phyloP scores from a whole-genome alignment of 371 early-diverging fungal genomes.

The Actinomucor elegans region DNA sequence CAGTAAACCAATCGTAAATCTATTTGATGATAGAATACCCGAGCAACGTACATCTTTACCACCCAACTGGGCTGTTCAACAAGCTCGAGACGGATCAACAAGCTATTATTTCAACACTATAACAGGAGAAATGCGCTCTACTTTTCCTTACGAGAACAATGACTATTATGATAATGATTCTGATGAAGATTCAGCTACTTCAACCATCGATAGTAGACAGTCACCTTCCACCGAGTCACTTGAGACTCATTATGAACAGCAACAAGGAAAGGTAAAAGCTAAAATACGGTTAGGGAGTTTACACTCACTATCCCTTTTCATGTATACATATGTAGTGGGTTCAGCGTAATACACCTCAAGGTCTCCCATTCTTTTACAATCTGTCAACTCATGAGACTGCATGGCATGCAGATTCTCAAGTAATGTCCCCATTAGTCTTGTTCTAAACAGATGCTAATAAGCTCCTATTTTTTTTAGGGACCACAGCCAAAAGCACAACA shows the following conservation, averaged over 20 bases:
- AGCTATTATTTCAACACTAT: slow-evolving; percentile 45
- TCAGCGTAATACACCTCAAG: slow-evolving; percentile 52
- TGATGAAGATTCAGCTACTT: slow-evolving; percentile 16
- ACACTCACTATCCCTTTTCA: background rate
- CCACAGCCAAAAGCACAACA: background rate
- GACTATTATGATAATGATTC: slow-evolving; percentile 10
- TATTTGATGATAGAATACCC: slow-evolving; percentile 15
- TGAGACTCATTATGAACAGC: background rate
- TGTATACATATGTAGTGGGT: slow-evolving; percentile 46
- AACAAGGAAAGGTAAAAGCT: background rate
- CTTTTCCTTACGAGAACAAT: slow-evolving; percentile 34
- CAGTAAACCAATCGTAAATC: background rate
- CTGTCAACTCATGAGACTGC: slow-evolving; percentile 69
- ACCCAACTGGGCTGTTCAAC: slow-evolving; percentile 44
- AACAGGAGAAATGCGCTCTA: slow-evolving; percentile 50
- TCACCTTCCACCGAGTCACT: background rate
- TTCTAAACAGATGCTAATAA: no score
- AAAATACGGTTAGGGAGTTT: background rate
- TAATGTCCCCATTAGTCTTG: slow-evolving; percentile 9
- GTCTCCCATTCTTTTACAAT: slow-evolving; percentile 72
- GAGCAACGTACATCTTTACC: slow-evolving; percentile 26
- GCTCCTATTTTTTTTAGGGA: background rate
- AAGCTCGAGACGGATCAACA: slow-evolving; percentile 46
- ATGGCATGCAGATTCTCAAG: slow-evolving; percentile 51
- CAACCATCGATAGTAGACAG: slow-evolving; percentile 10